Evolutionary conservation across 805 yeast genomes (phyloP).

Genomic region (Candida peoriensis): DNA sequence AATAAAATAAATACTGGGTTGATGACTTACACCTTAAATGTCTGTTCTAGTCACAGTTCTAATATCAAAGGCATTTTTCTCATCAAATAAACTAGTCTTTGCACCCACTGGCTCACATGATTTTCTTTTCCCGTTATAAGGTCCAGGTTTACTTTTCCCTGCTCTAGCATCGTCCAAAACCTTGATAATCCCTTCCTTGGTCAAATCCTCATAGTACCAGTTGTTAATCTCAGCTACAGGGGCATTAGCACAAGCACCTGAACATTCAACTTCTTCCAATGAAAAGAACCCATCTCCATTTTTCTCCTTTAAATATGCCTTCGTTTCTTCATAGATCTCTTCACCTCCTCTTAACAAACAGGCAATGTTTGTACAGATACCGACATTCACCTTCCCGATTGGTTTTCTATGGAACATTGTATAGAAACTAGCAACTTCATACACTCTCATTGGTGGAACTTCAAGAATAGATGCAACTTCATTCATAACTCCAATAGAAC

Average conservation of each 20-base stretch:
- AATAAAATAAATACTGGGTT: constrained; percentile 1
- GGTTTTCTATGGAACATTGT: constrained; percentile 88
- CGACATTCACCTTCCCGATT: constrained; percentile 78
- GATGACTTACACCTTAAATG: constrained; percentile 32
- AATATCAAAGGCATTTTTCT: constrained; percentile 66
- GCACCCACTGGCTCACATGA: constrained; percentile 78
- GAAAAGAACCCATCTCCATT: constrained; percentile 73
- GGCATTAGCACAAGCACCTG: constrained; percentile 89
- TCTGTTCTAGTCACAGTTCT: constrained; percentile 69
- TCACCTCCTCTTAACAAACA: constrained; percentile 84
- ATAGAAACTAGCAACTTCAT: constrained; percentile 88
- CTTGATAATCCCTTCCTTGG: constrained; percentile 56
- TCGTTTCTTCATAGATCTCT: constrained; percentile 67
- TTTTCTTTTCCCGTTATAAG: constrained; percentile 54
- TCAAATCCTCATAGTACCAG: constrained; percentile 78
- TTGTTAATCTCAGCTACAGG: constrained; percentile 86
- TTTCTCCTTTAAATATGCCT: constrained; percentile 58
- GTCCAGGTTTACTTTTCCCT: constrained; percentile 66
- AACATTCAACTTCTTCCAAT: constrained; percentile 82
- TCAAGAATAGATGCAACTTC: constrained; percentile 79
- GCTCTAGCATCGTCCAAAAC: constrained; percentile 57
- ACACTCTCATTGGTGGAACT: constrained; percentile 92
- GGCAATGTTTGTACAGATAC: constrained; percentile 87
- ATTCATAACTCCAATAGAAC: constrained; percentile 84
- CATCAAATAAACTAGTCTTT: constrained; percentile 51